These are phyloP conservation scores for Hemileccinum rubropunctum DNA, from an alignment of 768 basidiomycete species.

Conservation along the genomic window DNA sequence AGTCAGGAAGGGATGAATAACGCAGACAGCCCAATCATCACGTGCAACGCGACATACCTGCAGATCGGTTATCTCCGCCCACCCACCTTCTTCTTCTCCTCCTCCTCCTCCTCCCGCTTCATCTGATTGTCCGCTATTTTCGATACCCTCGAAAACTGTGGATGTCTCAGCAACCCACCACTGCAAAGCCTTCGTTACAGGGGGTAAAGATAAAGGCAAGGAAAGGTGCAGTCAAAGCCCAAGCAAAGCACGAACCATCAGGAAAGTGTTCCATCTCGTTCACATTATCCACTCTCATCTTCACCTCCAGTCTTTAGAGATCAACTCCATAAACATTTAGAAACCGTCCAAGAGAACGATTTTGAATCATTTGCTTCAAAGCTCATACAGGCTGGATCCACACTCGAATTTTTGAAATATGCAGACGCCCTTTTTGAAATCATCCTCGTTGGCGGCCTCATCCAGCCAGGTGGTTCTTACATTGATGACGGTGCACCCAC, in stretches of 20 bases:
- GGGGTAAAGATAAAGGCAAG: conserved; percentile 92
- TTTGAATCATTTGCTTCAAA: conserved; percentile 81
- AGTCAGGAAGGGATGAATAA: background rate
- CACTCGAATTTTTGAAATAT: conserved; percentile 96
- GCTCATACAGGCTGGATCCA: conserved; percentile 87
- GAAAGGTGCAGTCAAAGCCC: conserved; percentile 89
- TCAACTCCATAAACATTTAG: conserved; percentile 87
- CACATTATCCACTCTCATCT: conserved; percentile 11
- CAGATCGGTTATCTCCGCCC: conserved; percentile 27
- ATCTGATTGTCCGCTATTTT: conserved; percentile 27
- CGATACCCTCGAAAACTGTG: conserved; percentile 53
- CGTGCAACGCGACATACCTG: conserved; percentile 19
- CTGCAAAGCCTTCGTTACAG: conserved; percentile 86
- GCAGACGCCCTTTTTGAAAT: conserved; percentile 95
- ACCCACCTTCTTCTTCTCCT: background rate
- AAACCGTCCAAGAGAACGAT: conserved; percentile 74
- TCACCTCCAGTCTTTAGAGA: conserved; percentile 77
- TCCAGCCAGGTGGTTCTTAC: conserved; percentile 93
- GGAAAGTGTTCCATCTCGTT: conserved; percentile 35
- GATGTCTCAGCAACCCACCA: conserved; percentile 88
- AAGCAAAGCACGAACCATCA: conserved; percentile 90
- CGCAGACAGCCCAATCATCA: conserved; percentile 6
- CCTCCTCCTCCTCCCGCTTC: too few species aligned
- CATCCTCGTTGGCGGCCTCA: conserved; percentile 90
- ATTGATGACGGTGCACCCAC: conserved; percentile 83